These are phyloP conservation scores for Ceratobasidium sp. DNA, from an alignment of 1,284 basidiomycete genomes.

Conservation along the genomic window DNA sequence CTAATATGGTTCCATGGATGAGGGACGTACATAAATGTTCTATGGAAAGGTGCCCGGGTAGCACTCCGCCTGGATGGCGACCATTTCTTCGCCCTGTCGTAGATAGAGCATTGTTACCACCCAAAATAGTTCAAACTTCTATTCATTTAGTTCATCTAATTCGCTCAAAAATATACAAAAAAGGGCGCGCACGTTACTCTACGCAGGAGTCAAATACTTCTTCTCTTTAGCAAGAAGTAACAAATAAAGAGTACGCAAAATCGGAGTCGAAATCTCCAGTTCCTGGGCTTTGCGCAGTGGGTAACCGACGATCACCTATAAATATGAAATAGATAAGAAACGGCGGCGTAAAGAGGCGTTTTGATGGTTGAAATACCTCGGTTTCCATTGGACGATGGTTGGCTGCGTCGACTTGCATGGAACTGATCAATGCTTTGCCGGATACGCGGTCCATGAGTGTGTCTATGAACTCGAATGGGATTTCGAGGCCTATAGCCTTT, in stretches of 20 bases:
- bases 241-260: conserved; percentile 35
- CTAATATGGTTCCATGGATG: no score
- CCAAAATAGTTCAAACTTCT: no score
- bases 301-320: conserved; percentile 41
- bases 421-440: conserved; percentile 34
- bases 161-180: not conserved
- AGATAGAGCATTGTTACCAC: no score
- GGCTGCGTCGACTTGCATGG: conserved; percentile 43
- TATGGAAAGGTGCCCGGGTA: no score
- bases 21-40: no score
- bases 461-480: conserved; percentile 33
- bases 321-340: not conserved
- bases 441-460: conserved; percentile 25
- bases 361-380: conserved; percentile 9
- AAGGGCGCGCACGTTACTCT: not conserved
- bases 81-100: no score
- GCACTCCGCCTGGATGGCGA: no score
- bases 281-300: conserved; percentile 42
- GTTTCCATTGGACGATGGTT: conserved; percentile 41
- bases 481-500: conserved; percentile 33
- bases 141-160: conserved; percentile 19
- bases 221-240: conserved; percentile 40
- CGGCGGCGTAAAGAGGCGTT: not conserved
- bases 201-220: conserved; percentile 14
- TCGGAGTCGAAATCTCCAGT: conserved; percentile 36